These are phyloP conservation scores for Microglena sp. DNA, from an alignment of 139 green algal species.

Conservation along the genomic window DNA sequence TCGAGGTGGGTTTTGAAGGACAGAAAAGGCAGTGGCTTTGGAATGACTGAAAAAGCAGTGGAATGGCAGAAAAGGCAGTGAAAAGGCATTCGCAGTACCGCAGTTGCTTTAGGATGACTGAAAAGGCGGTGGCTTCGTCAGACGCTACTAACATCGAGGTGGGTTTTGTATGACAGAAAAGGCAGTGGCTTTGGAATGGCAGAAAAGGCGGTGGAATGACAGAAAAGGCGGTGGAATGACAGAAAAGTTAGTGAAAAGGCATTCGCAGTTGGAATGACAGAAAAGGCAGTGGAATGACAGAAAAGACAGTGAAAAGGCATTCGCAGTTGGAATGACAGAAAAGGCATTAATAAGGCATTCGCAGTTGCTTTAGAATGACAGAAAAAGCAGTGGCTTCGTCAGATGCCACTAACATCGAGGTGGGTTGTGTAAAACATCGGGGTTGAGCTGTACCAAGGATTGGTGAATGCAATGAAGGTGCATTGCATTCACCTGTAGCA, in stretches of 20 bases:
- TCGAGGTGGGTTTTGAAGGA: slow-evolving; percentile 36
- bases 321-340: neutral
- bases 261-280: slow-evolving; percentile 99
- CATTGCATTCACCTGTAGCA: too few species aligned
- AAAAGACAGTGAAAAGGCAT: slow-evolving; percentile 94
- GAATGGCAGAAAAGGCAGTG: too few species aligned
- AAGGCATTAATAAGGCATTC: too few species aligned
- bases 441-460: too few species aligned
- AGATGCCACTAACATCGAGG: slow-evolving; percentile 95
- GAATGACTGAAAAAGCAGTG: neutral
- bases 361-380: neutral
- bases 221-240: too few species aligned
- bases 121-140: slow-evolving; percentile 87
- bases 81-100: slow-evolving; percentile 23
- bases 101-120: slow-evolving; percentile 97
- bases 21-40: neutral
- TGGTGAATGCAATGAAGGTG: too few species aligned
- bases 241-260: slow-evolving; percentile 48
- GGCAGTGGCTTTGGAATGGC: neutral
- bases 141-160: slow-evolving; percentile 95
- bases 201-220: neutral
- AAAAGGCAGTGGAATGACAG: slow-evolving; percentile 90
- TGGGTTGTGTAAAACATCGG: neutral
- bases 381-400: slow-evolving; percentile 38
- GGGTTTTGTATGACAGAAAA: neutral